These are phyloP conservation scores for Stachybotrys echinatus DNA, from an alignment of 2,329 filamentous ascomycete genomes.

Conservation along the genomic window DNA sequence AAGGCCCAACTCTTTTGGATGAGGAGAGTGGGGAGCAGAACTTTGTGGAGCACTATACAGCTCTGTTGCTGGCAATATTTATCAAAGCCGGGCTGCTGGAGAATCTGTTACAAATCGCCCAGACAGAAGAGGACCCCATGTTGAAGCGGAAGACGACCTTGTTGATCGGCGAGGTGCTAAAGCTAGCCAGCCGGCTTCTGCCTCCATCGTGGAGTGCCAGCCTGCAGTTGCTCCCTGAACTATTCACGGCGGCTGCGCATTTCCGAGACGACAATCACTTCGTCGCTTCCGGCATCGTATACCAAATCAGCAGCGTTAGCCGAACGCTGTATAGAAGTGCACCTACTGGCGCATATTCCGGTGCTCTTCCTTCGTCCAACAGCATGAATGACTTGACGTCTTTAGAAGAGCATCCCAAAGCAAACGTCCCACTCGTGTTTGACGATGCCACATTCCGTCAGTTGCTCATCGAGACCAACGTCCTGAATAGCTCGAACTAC, in stretches of 20 bases:
- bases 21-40: slow-evolving; percentile 71
- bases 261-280: slow-evolving; percentile 70
- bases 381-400: slow-evolving; percentile 42
- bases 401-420: slow-evolving; percentile 53
- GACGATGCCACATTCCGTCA: slow-evolving; percentile 62
- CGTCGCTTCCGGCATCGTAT: slow-evolving; percentile 82
- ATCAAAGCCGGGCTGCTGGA: slow-evolving; percentile 72
- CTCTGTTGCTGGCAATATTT: slow-evolving; percentile 78
- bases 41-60: slow-evolving; percentile 90
- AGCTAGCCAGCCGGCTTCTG: slow-evolving; percentile 79
- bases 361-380: slow-evolving; percentile 34
- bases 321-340: slow-evolving; percentile 81
- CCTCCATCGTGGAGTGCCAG: slow-evolving; percentile 77
- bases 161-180: slow-evolving; percentile 84
- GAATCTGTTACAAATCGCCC: slow-evolving; percentile 57
- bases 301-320: slow-evolving; percentile 97
- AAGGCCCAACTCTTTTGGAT: slow-evolving; percentile 50
- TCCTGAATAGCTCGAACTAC: slow-evolving; percentile 84
- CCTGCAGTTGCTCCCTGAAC: slow-evolving; percentile 80
- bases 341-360: slow-evolving; percentile 36
- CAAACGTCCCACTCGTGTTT: slow-evolving; percentile 38
- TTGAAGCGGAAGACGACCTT: slow-evolving; percentile 86
- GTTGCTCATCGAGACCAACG: slow-evolving; percentile 69
- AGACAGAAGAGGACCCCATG: slow-evolving; percentile 60
- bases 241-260: slow-evolving; percentile 71